Percentiles rank a stretch among this genome's conserved stretches.
These are phyloP conservation scores for Fusarium sp. DNA, from an alignment of 2,329 filamentous ascomycete genomes.

Conservation along the genomic window DNA sequence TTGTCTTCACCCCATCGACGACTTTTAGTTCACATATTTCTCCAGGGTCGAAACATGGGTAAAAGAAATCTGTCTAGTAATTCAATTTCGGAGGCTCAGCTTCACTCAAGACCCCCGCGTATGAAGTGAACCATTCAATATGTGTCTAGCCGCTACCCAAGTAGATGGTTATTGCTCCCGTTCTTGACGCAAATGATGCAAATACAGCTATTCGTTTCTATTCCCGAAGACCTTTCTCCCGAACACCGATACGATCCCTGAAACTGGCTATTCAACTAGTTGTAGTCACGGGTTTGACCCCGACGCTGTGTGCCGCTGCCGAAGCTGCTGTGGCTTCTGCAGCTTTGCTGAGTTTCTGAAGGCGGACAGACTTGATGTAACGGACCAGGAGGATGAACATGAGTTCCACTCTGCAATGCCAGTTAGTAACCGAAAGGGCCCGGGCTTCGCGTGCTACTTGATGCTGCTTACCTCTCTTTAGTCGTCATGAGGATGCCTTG, in stretches of 20 bases:
- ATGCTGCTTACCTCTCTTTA: conserved; percentile 83
- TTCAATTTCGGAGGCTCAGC: background rate
- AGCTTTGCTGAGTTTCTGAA: conserved; percentile 78
- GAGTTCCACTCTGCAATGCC: conserved; percentile 80
- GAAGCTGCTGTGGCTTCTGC: conserved; percentile 73
- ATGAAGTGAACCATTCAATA: background rate
- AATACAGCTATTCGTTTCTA: conserved; percentile 42
- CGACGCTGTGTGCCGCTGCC: conserved; percentile 62
- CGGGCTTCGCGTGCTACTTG: background rate
- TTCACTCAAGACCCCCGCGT: background rate
- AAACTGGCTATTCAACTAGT: conserved; percentile 24
- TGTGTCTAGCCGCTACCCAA: conserved; percentile 3
- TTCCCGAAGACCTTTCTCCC: conserved; percentile 25
- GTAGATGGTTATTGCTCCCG: conserved; percentile 29
- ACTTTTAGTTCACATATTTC: too few species aligned
- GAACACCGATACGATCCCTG: conserved; percentile 32
- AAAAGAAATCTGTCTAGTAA: too few species aligned
- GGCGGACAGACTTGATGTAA: conserved; percentile 81
- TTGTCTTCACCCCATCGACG: too few species aligned
- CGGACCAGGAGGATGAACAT: conserved; percentile 89
- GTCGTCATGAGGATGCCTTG: conserved; percentile 99
- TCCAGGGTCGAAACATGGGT: too few species aligned
- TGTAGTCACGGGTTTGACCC: conserved; percentile 48
- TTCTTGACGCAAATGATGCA: conserved; percentile 25
- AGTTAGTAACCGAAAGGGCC: conserved; percentile 16